These are phyloP conservation scores for Cercophora sp. DNA, from an alignment of 495 filamentous ascomycete genomes.

Conservation along the genomic window DNA sequence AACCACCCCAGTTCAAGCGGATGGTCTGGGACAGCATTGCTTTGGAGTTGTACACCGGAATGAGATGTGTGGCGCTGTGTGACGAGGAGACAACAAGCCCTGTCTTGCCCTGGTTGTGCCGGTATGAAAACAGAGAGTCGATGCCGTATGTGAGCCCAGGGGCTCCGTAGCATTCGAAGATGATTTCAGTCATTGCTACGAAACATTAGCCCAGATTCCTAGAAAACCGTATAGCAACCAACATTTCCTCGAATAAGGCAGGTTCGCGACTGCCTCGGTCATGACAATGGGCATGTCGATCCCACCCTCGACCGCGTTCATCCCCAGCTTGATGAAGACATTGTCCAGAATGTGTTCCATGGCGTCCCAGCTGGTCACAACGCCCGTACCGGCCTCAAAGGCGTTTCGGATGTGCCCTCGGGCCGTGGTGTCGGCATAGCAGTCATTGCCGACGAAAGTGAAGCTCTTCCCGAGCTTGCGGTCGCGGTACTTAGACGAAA, in stretches of 20 bases:
- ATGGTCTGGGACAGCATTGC: constrained; percentile 78
- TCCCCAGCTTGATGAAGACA: constrained; percentile 83
- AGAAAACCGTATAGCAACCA: constrained; percentile 25
- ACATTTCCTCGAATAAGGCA: constrained; percentile 83
- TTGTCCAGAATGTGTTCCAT: constrained; percentile 93
- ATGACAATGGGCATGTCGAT: constrained; percentile 87
- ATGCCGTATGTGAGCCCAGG: constrained; percentile 89
- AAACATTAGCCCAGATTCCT: not conserved
- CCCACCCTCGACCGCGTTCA: constrained; percentile 67
- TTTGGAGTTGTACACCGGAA: constrained; percentile 83
- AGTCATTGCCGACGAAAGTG: constrained; percentile 85
- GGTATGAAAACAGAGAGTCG: constrained; percentile 92
- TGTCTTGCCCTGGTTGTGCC: constrained; percentile 81
- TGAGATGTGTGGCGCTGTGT: constrained; percentile 91
- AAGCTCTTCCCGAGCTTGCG: constrained; percentile 85
- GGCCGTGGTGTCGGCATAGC: constrained; percentile 89
- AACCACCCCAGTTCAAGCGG: constrained; percentile 91
- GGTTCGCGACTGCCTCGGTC: constrained; percentile 91
- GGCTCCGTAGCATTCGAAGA: constrained; percentile 91
- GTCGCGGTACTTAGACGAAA: constrained; percentile 90
- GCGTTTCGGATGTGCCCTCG: constrained; percentile 83
- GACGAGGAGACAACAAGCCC: constrained; percentile 89
- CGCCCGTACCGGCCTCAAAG: constrained; percentile 84
- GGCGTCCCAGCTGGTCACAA: constrained; percentile 95
- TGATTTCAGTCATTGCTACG: constrained; percentile 92